Conservation (phyloP, 768 basidiomycete species). For the Collybia sordida region DNA sequence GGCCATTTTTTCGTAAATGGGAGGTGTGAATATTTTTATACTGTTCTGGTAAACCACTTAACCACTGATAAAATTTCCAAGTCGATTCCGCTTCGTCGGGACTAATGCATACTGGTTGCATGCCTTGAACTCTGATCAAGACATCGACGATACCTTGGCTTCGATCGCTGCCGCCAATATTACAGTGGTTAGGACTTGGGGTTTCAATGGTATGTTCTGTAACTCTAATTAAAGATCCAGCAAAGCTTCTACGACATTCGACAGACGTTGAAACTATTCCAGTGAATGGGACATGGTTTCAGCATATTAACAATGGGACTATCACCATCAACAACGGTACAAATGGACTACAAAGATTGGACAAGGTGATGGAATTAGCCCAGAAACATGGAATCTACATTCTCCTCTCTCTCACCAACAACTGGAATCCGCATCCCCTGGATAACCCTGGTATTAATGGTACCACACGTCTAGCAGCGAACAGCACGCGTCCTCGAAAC, state of each 20-base stretch:
- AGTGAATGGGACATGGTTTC: conserved; percentile 39
- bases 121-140: conserved; percentile 48
- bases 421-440: conserved; percentile 37
- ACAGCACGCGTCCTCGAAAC: conserved; percentile 46
- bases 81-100: conserved; percentile 32
- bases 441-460: not conserved
- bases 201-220: conserved; percentile 55
- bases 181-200: conserved; percentile 67
- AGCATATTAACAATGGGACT: conserved; percentile 37
- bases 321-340: conserved; percentile 41
- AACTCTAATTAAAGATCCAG: not conserved
- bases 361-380: conserved; percentile 41
- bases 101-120: conserved; percentile 72
- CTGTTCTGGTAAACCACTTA: not conserved
- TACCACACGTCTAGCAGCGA: conserved; percentile 20
- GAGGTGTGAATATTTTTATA: conserved; percentile 30
- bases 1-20: conserved; percentile 56
- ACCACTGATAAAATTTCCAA: conserved; percentile 11
- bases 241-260: not conserved
- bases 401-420: conserved; percentile 43
- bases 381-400: conserved; percentile 38
- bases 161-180: conserved; percentile 57
- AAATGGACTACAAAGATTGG: conserved; percentile 46
- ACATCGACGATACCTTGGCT: conserved; percentile 57
- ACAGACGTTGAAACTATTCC: conserved; percentile 38